phyloP scores from a whole-genome alignment of 192 early-diverging fungal species.

The Backusella morwellensis region DNA sequence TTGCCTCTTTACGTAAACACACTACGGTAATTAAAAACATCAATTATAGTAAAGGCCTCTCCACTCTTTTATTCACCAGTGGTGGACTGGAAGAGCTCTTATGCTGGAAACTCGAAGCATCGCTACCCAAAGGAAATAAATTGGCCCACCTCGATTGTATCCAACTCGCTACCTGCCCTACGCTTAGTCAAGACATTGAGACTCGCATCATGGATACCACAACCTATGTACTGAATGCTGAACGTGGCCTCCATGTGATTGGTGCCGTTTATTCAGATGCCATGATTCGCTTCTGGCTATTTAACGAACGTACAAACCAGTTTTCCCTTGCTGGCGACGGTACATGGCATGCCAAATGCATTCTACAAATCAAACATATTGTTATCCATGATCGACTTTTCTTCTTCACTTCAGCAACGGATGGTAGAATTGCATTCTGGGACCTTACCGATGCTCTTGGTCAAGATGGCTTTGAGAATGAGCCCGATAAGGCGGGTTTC shows the following conservation, averaged over 20 bases:
- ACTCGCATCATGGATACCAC: constrained; percentile 78
- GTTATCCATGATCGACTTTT: constrained; percentile 40
- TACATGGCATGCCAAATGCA: constrained; percentile 60
- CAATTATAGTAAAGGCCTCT: constrained; percentile 34
- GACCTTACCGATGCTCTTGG: constrained; percentile 35
- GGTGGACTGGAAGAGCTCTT: constrained; percentile 63
- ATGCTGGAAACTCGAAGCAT: constrained; percentile 57
- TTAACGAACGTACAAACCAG: constrained; percentile 45
- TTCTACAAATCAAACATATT: constrained; percentile 53
- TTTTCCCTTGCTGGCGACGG: constrained; percentile 52
- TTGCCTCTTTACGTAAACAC: constrained; percentile 45
- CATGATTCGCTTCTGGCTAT: constrained; percentile 59
- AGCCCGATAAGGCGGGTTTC: constrained; percentile 16
- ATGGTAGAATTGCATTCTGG: constrained; percentile 53
- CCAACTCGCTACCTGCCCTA: constrained; percentile 44
- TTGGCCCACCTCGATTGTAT: constrained; percentile 41
- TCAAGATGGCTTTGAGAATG: constrained; percentile 15
- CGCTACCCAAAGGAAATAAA: constrained; percentile 11
- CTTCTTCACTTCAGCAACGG: constrained; percentile 55
- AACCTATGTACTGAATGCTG: constrained; percentile 33
- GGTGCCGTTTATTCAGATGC: constrained; percentile 77
- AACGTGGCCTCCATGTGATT: constrained; percentile 46
- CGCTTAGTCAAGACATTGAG: constrained; percentile 48
- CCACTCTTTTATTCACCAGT: constrained; percentile 55
- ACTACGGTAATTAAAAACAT: constrained; percentile 52